phyloP scores from a whole-genome alignment of 73 alveolate species.

The Symbiodinium pilosum region DNA sequence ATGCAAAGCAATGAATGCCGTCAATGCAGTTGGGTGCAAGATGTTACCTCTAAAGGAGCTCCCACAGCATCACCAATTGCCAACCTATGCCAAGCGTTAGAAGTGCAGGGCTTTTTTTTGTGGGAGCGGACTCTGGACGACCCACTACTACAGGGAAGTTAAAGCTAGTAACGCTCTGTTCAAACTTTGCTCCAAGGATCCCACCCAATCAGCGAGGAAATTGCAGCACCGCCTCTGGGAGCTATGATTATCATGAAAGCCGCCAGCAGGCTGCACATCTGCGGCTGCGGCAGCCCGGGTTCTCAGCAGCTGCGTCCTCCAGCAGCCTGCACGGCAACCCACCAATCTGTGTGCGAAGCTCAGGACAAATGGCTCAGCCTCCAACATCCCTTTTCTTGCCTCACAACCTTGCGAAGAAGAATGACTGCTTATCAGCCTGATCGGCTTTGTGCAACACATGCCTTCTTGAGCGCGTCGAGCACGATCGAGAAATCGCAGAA shows the following conservation, averaged over 20 bases:
- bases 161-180: no score
- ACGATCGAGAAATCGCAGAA: not conserved
- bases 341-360: no score
- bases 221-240: not conserved
- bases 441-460: not conserved
- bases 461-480: not conserved
- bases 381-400: not conserved
- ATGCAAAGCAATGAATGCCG: not conserved
- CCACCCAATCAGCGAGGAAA: not conserved
- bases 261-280: not conserved
- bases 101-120: no score
- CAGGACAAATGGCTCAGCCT: not conserved
- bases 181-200: not conserved
- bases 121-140: no score
- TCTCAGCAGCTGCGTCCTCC: not conserved
- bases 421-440: no score
- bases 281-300: not conserved
- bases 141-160: no score
- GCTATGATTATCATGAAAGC: not conserved
- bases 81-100: not conserved
- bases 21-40: not conserved
- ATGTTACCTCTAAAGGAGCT: not conserved
- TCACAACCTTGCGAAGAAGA: not conserved
- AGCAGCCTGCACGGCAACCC: not conserved
- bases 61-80: constrained; percentile 7